Percentiles rank a stretch among this genome's conserved stretches.
Evolutionary conservation across 192 early-diverging fungal genomes (phyloP).

Genomic region (Spizellomyces sp.): DNA sequence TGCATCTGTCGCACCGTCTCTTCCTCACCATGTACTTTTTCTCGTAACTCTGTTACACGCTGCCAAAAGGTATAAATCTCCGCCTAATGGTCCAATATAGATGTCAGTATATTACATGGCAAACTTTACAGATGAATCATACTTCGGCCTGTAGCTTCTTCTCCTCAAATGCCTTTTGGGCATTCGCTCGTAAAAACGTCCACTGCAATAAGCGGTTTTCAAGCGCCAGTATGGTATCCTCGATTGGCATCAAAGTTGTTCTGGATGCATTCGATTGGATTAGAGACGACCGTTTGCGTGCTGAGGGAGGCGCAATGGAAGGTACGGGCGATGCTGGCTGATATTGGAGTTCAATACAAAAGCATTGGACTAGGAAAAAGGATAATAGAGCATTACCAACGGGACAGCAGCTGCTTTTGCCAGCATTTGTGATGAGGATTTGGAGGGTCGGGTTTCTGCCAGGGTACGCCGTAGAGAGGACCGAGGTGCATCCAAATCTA

Average conservation of each 20-base stretch:
- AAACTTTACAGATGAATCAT: neutral
- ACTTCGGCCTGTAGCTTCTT: neutral
- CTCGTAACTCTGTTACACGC: neutral
- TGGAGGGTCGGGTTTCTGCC: too few relatives aligned
- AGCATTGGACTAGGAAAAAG: too few relatives aligned
- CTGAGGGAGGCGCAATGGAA: neutral
- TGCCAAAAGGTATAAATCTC: neutral
- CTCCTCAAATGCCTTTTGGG: too few relatives aligned
- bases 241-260: neutral
- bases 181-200: neutral
- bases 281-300: too few relatives aligned
- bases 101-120: neutral
- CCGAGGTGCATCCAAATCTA: too few relatives aligned
- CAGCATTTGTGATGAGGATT: too few relatives aligned
- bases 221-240: neutral
- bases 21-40: neutral
- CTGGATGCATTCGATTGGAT: neutral
- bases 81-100: neutral
- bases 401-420: too few relatives aligned
- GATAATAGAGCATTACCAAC: too few relatives aligned
- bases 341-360: neutral
- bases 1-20: neutral
- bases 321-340: neutral
- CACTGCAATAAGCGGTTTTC: neutral
- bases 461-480: too few relatives aligned